A percentile compares a stretch with the other conserved stretches of the same genome.
These are phyloP conservation scores for Cutaneotrichosporon sp. DNA, from an alignment of 1,284 basidiomycete species.

Conservation along the genomic window DNA sequence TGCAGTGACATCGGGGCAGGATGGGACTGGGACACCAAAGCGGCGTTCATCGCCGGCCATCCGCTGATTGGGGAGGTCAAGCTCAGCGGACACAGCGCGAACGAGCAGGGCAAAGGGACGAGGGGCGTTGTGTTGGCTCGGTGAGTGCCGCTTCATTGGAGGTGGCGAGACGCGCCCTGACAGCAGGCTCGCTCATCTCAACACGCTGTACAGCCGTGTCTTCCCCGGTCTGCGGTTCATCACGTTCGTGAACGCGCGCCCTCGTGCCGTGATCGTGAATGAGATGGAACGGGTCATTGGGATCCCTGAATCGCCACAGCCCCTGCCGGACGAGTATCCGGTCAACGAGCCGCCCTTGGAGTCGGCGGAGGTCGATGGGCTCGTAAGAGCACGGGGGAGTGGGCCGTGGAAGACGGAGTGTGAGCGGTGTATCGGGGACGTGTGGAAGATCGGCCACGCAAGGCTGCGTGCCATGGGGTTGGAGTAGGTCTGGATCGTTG, in stretches of 20 bases:
- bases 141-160: constrained; percentile 20
- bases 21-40: constrained; percentile 60
- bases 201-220: constrained; percentile 65
- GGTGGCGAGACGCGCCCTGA: neutral
- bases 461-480: constrained; percentile 47
- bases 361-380: constrained; percentile 38
- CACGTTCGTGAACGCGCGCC: constrained; percentile 83
- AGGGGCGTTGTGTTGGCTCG: constrained; percentile 36
- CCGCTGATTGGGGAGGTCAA: constrained; percentile 77
- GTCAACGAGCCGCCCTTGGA: constrained; percentile 48
- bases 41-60: constrained; percentile 71
- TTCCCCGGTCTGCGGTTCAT: constrained; percentile 77
- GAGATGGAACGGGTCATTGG: constrained; percentile 69
- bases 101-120: constrained; percentile 61
- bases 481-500: constrained; percentile 17
- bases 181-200: constrained; percentile 57
- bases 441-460: constrained; percentile 69
- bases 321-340: constrained; percentile 27
- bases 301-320: constrained; percentile 25
- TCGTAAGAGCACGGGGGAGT: constrained; percentile 23
- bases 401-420: constrained; percentile 60
- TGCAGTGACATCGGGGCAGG: constrained; percentile 55
- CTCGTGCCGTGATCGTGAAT: constrained; percentile 62
- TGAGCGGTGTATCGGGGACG: constrained; percentile 63
- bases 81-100: constrained; percentile 66